Percentiles rank a stretch among this genome's conserved stretches.
phyloP scores from a whole-genome alignment of 345 rosid genomes.

The Melastoma malabathricum region DNA sequence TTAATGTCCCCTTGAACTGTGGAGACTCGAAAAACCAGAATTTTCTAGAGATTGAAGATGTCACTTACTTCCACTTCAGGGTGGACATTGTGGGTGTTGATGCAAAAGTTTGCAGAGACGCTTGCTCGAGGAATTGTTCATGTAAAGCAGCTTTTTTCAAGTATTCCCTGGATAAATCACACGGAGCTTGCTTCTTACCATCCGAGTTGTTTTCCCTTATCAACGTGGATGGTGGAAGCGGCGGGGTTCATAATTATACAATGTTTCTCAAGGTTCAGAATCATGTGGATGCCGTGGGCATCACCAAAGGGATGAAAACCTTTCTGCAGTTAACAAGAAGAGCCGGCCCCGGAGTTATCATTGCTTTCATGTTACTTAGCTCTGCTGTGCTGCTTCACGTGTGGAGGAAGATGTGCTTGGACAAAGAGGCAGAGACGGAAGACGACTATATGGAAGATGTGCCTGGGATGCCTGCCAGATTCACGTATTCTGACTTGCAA shows the following conservation, averaged over 20 bases:
- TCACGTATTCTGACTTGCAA: background rate
- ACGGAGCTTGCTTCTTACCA: slow-evolving; percentile 8
- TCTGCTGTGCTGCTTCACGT: background rate
- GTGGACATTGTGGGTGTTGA: background rate
- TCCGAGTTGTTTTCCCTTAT: slow-evolving; percentile 10
- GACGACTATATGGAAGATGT: slow-evolving; percentile 1
- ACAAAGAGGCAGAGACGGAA: background rate
- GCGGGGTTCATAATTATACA: background rate
- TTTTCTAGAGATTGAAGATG: slow-evolving; percentile 11
- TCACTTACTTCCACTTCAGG: background rate
- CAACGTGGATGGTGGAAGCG: background rate
- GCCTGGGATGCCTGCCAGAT: slow-evolving; percentile 1
- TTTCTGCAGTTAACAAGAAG: background rate
- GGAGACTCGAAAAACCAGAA: slow-evolving; percentile 7
- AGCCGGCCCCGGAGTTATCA: background rate
- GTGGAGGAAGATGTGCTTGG: background rate
- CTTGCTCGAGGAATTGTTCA: slow-evolving; percentile 12
- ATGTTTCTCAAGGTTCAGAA: slow-evolving; percentile 7
- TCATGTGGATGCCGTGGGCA: too few species aligned
- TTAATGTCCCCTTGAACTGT: slow-evolving; percentile 7
- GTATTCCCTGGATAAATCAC: background rate
- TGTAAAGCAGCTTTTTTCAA: slow-evolving; percentile 13
- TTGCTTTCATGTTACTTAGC: background rate
- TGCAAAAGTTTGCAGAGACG: slow-evolving; percentile 2
- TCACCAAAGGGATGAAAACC: background rate